phyloP scores from a whole-genome alignment of 2,329 filamentous ascomycete genomes.

The Verticillium klebahnii region DNA sequence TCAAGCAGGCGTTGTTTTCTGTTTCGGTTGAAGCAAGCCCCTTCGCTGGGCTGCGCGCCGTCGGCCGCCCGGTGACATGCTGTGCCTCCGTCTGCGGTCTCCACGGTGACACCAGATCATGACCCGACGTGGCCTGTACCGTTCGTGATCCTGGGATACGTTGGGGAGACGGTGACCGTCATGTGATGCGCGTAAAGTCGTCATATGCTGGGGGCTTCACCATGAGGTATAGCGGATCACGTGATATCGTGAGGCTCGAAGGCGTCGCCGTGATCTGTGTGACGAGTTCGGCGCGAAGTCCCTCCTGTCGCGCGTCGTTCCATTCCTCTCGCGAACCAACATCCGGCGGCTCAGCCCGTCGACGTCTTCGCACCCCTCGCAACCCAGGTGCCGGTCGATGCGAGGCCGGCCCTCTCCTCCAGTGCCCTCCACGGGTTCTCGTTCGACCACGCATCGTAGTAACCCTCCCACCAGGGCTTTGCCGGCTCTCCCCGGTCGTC shows the following conservation, averaged over 20 bases:
- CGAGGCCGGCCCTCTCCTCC: conserved; percentile 42
- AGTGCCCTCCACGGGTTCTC: conserved; percentile 67
- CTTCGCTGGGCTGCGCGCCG: neutral
- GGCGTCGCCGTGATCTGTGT: too few species aligned
- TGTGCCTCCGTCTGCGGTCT: neutral
- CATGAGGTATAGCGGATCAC: too few species aligned
- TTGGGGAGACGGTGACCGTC: neutral
- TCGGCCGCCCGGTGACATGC: neutral
- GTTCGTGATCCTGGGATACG: neutral
- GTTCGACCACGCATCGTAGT: conserved; percentile 66
- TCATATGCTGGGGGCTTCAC: too few species aligned
- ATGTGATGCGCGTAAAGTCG: neutral
- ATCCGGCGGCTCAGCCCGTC: neutral
- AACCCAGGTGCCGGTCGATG: conserved; percentile 41
- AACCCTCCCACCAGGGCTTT: conserved; percentile 56
- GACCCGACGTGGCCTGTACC: neutral
- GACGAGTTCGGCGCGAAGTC: neutral
- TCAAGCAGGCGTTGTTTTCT: neutral
- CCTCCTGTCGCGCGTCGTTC: neutral
- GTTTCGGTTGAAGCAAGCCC: neutral
- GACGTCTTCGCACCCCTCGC: neutral
- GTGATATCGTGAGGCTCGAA: too few species aligned
- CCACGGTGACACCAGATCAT: neutral
- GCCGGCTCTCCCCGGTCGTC: conserved; percentile 5
- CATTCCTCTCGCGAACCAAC: neutral